Conservation (phyloP, 1,139 yeast genomes). For the Saccharomyces hybrid region DNA sequence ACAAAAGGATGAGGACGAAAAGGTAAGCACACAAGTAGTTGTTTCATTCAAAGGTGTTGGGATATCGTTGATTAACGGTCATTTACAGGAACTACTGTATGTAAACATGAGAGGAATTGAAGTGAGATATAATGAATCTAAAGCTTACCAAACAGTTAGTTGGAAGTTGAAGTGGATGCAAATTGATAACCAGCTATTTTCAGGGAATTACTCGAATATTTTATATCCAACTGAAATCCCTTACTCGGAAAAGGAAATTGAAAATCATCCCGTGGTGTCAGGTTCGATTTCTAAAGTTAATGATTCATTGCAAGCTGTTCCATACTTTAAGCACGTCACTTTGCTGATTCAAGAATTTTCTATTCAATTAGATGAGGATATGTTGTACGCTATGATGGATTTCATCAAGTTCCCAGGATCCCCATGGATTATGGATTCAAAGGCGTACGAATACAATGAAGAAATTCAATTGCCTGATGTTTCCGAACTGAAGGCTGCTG, state of each 20-base stretch:
- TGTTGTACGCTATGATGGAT: conserved; percentile 73
- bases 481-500: conserved; percentile 43
- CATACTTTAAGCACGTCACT: conserved; percentile 87
- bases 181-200: conserved; percentile 83
- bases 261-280: conserved; percentile 82
- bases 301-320: conserved; percentile 84
- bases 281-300: conserved; percentile 76
- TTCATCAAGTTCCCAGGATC: conserved; percentile 70
- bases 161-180: conserved; percentile 90
- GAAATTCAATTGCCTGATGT: conserved; percentile 67
- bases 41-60: conserved; percentile 83
- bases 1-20: conserved; percentile 59
- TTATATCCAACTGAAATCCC: conserved; percentile 91
- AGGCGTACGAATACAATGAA: conserved; percentile 36
- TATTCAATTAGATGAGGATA: conserved; percentile 88
- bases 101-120: conserved; percentile 76
- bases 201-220: conserved; percentile 81
- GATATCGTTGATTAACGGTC: conserved; percentile 66
- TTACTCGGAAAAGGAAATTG: conserved; percentile 74
- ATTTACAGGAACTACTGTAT: conserved; percentile 72
- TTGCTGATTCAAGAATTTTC: conserved; percentile 83
- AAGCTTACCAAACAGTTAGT: conserved; percentile 70
- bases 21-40: conserved; percentile 52
- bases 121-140: conserved; percentile 73
- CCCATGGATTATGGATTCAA: conserved; percentile 45